phyloP scores from a whole-genome alignment of 1,139 yeast genomes.

The Saccharomyces hybrid region DNA sequence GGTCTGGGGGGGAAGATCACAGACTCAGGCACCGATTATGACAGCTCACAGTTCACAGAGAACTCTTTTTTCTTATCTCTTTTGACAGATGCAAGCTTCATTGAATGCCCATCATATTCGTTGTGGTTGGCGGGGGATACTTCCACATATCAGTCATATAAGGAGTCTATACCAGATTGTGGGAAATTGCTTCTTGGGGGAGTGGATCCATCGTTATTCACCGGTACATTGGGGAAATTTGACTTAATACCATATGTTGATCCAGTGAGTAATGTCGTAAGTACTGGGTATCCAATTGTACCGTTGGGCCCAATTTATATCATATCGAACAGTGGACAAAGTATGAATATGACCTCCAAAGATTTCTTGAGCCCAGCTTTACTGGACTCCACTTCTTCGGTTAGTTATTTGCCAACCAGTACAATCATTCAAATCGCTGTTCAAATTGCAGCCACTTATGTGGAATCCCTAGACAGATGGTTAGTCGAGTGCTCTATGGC shows the following conservation, averaged over 20 bases:
- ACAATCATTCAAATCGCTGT: conserved; percentile 59
- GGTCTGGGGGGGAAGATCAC: conserved; percentile 44
- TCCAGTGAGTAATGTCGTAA: conserved; percentile 23
- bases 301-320: conserved; percentile 50
- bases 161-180: conserved; percentile 4
- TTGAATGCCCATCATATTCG: conserved; percentile 49
- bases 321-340: conserved; percentile 36
- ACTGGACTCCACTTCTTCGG: conserved; percentile 50
- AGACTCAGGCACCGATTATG: conserved; percentile 9
- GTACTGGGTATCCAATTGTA: conserved; percentile 46
- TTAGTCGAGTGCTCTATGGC: conserved; percentile 53
- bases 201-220: conserved; percentile 41
- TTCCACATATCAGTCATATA: conserved; percentile 4
- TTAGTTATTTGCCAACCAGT: conserved; percentile 51
- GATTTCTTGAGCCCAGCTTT: conserved; percentile 46
- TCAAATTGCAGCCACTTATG: conserved; percentile 66
- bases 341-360: conserved; percentile 33
- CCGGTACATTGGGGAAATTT: conserved; percentile 43
- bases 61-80: conserved; percentile 40
- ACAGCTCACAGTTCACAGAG: conserved; percentile 22
- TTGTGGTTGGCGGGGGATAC: conserved; percentile 38
- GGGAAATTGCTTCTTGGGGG: conserved; percentile 54
- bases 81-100: conserved; percentile 33
- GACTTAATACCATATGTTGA: conserved; percentile 42
- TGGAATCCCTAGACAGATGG: conserved; percentile 49